Conservation (phyloP, 2,329 filamentous ascomycete genomes). For the Endothia cerciana region DNA sequence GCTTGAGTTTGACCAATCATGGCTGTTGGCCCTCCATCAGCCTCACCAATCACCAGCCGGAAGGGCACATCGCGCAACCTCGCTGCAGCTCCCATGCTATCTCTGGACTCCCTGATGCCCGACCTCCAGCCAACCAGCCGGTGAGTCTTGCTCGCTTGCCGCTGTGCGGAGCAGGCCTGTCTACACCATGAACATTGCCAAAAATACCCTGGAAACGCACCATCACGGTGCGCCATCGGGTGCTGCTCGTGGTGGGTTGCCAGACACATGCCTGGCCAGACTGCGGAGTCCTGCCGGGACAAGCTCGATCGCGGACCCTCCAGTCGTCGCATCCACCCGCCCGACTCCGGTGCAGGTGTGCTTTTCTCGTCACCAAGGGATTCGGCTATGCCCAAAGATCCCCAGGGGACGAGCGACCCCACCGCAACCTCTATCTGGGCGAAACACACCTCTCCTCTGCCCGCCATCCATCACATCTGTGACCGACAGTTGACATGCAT, state of each 20-base stretch:
- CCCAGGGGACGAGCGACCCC: slow-evolving; percentile 17
- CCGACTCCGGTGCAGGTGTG: slow-evolving; percentile 10
- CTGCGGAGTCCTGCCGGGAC: slow-evolving; percentile 18
- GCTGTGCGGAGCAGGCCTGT: slow-evolving; percentile 29
- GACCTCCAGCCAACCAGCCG: slow-evolving; percentile 37
- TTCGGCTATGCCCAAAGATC: slow-evolving; percentile 11
- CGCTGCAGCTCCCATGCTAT: slow-evolving; percentile 20
- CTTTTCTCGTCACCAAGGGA: slow-evolving; percentile 20
- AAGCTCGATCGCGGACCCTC: not conserved
- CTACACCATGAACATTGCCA: slow-evolving; percentile 32
- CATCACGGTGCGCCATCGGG: slow-evolving; percentile 16
- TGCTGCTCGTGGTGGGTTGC: slow-evolving; percentile 24
- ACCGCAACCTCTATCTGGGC: slow-evolving; percentile 24
- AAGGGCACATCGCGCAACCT: slow-evolving; percentile 19
- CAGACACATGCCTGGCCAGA: slow-evolving; percentile 21
- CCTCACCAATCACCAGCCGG: slow-evolving; percentile 26
- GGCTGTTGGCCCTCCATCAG: slow-evolving; percentile 2
- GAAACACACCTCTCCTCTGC: slow-evolving; percentile 22
- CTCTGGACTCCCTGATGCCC: slow-evolving; percentile 25
- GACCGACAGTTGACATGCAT: slow-evolving; percentile 29
- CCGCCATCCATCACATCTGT: slow-evolving; percentile 31
- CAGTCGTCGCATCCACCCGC: slow-evolving; percentile 10
- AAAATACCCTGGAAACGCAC: slow-evolving; percentile 34
- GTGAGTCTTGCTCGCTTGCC: slow-evolving; percentile 36
- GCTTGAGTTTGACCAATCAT: slow-evolving; percentile 28